Conservation (phyloP, 176 grass and related monocot genomes). For the Alopecurus myosuroides region DNA sequence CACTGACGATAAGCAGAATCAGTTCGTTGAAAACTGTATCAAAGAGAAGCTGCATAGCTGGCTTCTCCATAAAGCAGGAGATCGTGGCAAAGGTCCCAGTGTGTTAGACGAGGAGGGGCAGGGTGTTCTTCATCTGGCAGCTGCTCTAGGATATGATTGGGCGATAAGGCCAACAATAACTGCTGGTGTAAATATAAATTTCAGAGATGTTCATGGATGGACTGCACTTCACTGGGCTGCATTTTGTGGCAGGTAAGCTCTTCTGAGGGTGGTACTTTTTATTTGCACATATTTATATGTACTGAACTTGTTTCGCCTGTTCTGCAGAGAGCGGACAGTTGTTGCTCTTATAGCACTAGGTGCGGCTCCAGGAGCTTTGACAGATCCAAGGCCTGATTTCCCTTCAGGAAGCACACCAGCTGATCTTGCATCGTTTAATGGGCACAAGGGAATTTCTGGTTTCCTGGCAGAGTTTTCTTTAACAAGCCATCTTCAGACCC, state of each 20-base stretch:
- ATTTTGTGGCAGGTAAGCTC: conserved; percentile 76
- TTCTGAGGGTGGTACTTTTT: neutral
- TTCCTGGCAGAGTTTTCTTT: conserved; percentile 91
- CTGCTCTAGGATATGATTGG: conserved; percentile 90
- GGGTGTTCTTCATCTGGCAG: conserved; percentile 79
- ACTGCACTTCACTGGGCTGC: conserved; percentile 98
- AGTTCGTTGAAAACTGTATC: conserved; percentile 52
- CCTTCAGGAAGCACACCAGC: conserved; percentile 81
- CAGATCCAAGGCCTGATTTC: conserved; percentile 81
- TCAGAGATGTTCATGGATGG: conserved; percentile 81
- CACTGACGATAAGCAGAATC: conserved; percentile 40
- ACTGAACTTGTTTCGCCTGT: conserved; percentile 29
- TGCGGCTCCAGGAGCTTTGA: conserved; percentile 81
- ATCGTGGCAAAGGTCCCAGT: conserved; percentile 52
- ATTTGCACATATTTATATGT: neutral
- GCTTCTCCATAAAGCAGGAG: conserved; percentile 69
- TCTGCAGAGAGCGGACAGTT: conserved; percentile 77
- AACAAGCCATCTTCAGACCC: conserved; percentile 69
- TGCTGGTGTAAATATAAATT: conserved; percentile 82
- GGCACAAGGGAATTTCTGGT: conserved; percentile 90
- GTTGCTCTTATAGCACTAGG: conserved; percentile 70
- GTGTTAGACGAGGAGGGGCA: conserved; percentile 84
- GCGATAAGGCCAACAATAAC: conserved; percentile 66
- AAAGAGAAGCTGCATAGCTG: conserved; percentile 84
- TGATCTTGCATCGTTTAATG: conserved; percentile 91